These are phyloP conservation scores for Camellia granthamiana DNA, from an alignment of 148 eudicot species.

Conservation along the genomic window DNA sequence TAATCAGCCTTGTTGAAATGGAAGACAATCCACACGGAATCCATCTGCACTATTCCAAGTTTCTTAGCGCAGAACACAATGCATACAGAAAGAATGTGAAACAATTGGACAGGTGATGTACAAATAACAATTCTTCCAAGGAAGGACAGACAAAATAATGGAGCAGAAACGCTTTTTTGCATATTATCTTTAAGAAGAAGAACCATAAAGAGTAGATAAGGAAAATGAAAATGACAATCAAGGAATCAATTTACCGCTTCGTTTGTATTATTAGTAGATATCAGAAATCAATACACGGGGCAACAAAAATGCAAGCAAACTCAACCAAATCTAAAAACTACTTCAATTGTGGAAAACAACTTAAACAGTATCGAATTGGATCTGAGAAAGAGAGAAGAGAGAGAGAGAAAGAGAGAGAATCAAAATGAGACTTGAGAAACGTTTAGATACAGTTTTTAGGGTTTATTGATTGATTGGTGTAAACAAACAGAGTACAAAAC, in stretches of 20 bases:
- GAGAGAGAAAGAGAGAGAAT: not conserved
- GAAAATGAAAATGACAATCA: too few relatives aligned
- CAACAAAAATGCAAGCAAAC: not conserved
- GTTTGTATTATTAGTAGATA: not conserved
- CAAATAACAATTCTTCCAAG: too few relatives aligned
- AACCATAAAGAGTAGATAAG: too few relatives aligned
- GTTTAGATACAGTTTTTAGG: not conserved
- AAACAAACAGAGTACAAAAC: not conserved
- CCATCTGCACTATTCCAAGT: not conserved
- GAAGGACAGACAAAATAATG: too few relatives aligned
- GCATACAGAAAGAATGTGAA: not conserved
- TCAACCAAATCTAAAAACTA: not conserved
- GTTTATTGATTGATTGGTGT: not conserved
- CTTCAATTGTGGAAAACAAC: not conserved
- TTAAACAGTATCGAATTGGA: not conserved
- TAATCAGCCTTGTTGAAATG: not conserved
- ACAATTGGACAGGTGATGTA: not conserved
- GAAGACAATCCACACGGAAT: not conserved
- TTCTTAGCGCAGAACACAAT: not conserved
- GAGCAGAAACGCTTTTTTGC: too few relatives aligned
- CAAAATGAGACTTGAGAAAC: not conserved
- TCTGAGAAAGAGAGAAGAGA: not conserved
- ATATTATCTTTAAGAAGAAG: too few relatives aligned
- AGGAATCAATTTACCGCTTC: too few relatives aligned
- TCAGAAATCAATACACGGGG: not conserved